Percentiles rank a stretch among this genome's conserved stretches.
These are phyloP conservation scores for Saturnispora gosingensis DNA, from an alignment of 805 yeast genomes.

Conservation along the genomic window DNA sequence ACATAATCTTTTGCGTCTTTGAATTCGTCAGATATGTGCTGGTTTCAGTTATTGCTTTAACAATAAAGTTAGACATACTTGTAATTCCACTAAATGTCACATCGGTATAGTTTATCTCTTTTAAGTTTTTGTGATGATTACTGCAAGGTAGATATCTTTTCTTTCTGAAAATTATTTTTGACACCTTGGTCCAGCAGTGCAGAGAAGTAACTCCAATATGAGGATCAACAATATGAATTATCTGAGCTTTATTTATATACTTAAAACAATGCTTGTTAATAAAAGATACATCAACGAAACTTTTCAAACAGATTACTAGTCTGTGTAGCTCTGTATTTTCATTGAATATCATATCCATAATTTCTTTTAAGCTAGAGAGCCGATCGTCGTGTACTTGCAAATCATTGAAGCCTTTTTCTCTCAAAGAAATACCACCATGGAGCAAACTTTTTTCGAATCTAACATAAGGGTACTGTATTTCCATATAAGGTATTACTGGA, in stretches of 20 bases:
- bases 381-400: not conserved
- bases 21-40: not conserved
- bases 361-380: not conserved
- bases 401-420: not conserved
- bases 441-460: not conserved
- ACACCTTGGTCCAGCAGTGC: slow-evolving; percentile 3
- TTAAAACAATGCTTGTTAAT: not conserved
- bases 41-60: not conserved
- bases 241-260: not conserved
- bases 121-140: not conserved
- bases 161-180: not conserved
- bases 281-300: not conserved
- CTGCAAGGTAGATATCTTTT: not conserved
- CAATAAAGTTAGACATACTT: slow-evolving; percentile 5
- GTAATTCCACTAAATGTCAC: not conserved
- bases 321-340: not conserved
- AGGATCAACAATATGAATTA: slow-evolving; percentile 2
- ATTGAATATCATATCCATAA: not conserved
- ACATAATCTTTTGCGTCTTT: not conserved
- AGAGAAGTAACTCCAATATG: not conserved
- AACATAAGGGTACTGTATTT: slow-evolving; percentile 3
- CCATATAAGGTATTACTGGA: slow-evolving; percentile 7
- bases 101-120: not conserved
- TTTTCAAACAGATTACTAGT: not conserved
- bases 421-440: slow-evolving; percentile 1